Conservation (phyloP, 768 basidiomycete genomes). For the Panellus pusillus region DNA sequence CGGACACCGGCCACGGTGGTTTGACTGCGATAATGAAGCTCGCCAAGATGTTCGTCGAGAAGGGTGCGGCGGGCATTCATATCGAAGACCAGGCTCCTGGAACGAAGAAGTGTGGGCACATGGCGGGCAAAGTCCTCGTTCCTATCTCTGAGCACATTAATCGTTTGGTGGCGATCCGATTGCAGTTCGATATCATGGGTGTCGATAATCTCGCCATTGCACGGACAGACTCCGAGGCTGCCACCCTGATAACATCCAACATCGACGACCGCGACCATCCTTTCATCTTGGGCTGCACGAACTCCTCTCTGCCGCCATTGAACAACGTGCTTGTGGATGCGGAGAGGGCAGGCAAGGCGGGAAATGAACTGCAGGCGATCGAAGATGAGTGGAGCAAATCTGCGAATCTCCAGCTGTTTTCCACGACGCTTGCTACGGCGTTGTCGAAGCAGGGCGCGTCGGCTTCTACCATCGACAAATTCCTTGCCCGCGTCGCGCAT, state of each 20-base stretch:
- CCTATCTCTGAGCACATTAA: constrained; percentile 98
- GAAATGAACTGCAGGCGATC: constrained; percentile 77
- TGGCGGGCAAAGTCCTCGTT: constrained; percentile 96
- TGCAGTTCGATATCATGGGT: constrained; percentile 99
- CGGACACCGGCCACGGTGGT: constrained; percentile 97
- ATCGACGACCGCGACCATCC: constrained; percentile 97
- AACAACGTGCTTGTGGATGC: constrained; percentile 83
- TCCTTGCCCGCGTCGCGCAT: constrained; percentile 61
- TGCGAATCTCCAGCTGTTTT: constrained; percentile 83
- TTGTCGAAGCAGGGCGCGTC: constrained; percentile 58
- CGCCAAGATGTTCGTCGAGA: constrained; percentile 98
- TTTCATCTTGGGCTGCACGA: constrained; percentile 93
- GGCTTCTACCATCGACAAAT: constrained; percentile 53
- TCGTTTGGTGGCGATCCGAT: constrained; percentile 92
- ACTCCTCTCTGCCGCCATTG: constrained; percentile 65
- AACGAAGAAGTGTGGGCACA: constrained; percentile 94
- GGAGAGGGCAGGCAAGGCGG: constrained; percentile 76
- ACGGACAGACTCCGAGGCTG: constrained; percentile 96
- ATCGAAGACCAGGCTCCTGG: constrained; percentile 97
- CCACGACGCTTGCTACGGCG: constrained; percentile 67
- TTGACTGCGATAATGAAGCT: constrained; percentile 99
- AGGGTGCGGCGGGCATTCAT: constrained; percentile 97
- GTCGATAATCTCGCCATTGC: constrained; percentile 93
- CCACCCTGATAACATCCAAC: constrained; percentile 94
- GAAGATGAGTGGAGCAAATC: constrained; percentile 84